Base-by-base conservation (phyloP, 1,139 yeast species). In the Blastobotrys serpentis region DNA sequence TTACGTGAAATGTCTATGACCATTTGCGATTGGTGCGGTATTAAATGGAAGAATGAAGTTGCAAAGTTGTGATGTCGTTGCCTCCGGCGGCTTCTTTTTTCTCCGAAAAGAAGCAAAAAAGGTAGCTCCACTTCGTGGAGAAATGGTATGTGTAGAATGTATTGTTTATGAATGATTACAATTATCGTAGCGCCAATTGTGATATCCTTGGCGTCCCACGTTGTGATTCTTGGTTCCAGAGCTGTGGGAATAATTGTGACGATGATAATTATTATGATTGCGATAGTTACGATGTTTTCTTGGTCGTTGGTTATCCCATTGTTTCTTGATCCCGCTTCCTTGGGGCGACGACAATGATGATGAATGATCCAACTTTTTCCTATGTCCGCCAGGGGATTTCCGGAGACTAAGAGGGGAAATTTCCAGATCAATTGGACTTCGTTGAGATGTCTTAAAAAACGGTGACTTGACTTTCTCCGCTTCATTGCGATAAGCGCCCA, bases 21-120 rank as follows among this genome's bases (percentile, higher is more conserved):
- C 51, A 72, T 89, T 23, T 75, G 89, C 56, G 74, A 76, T 57
- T 85, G 95, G 95, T 79, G 85, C 61, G 95, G 89, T 1, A 73
- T 83, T 11, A 70, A 68, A 6, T 88, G 95, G 76, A 78, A 75
- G 53, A 77, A 73, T 2, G 73, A 74, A 30, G 84, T 82, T 18
- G 86, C 88, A 23, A 80, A 78, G 60, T 70, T 81, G 50, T 73
- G 60, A 23, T n/a, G 54, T 13, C 26, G 37, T n/a, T n/a, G n/a
- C n/a, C n/a, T n/a, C n/a, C n/a, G n/a, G n/a, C n/a, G n/a, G n/a
- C n/a, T n/a, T n/a, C 7, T 11, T 43, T 14, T 17, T n/a, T 16
- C n/a, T 8, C 19, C 17, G 29, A 2, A 23, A 13, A n/a, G 29
- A 14, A 38, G 23, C 29, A 11, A 34, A 13, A 17, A n/a, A 34